Percentiles rank a stretch among this genome's conserved stretches.
These are phyloP conservation scores for Colletotrichum liaoningense DNA, from an alignment of 2,329 filamentous ascomycete species.

Conservation along the genomic window DNA sequence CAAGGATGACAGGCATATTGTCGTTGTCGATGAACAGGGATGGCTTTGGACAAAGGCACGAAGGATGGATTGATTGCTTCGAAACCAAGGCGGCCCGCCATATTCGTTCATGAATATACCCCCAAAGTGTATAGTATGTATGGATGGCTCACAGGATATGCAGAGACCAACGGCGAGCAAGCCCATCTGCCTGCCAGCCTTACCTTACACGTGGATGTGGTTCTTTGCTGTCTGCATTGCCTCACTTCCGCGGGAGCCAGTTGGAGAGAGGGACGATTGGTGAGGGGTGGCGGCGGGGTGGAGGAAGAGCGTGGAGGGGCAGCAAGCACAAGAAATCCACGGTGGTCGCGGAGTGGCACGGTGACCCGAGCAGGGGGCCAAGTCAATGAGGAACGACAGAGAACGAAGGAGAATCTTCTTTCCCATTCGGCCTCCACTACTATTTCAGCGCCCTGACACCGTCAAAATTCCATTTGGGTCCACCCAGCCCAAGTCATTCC, in stretches of 20 bases:
- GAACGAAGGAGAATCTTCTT: slow-evolving; percentile 39
- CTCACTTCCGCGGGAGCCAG: not conserved
- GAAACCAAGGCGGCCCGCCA: too few species aligned
- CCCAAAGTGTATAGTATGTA: not conserved
- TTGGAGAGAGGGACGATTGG: slow-evolving; percentile 13
- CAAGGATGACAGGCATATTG: not conserved
- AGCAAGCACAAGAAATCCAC: not conserved
- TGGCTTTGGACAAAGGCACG: not conserved
- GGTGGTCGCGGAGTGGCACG: not conserved
- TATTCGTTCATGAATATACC: too few species aligned
- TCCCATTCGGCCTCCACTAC: slow-evolving; percentile 34
- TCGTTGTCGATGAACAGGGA: not conserved
- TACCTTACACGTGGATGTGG: not conserved
- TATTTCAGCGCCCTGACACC: slow-evolving; percentile 27
- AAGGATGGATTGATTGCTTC: not conserved
- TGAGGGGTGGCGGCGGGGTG: slow-evolving; percentile 33
- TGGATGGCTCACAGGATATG: not conserved
- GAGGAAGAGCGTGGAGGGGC: not conserved
- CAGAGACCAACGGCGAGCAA: not conserved
- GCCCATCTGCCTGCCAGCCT: not conserved
- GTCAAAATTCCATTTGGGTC: slow-evolving; percentile 9
- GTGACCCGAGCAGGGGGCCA: not conserved
- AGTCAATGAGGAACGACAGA: slow-evolving; percentile 21
- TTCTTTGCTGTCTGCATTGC: not conserved
- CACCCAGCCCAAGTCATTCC: not conserved